A percentile compares a stretch with the other conserved stretches of the same genome.
phyloP scores from a whole-genome alignment of 352 stramenopile species.

The Phytophthora nicotianae region DNA sequence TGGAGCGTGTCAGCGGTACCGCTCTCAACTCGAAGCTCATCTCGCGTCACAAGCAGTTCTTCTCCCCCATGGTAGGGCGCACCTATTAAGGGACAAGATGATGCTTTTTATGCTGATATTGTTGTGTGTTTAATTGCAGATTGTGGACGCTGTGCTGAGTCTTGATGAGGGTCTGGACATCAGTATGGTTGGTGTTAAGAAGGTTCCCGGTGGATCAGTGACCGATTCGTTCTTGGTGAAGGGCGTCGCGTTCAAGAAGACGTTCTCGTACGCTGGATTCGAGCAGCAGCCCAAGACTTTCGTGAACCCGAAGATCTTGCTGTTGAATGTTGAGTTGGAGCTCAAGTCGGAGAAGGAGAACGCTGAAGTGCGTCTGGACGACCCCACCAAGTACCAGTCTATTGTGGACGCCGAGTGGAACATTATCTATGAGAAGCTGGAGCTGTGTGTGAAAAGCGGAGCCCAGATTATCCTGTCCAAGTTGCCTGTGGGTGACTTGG shows the following conservation, averaged over 20 bases:
- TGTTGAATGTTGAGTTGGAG: constrained; percentile 99
- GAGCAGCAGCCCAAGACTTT: constrained; percentile 99
- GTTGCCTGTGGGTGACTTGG: constrained; percentile 95
- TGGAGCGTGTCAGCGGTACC: constrained; percentile 94
- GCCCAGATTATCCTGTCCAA: constrained; percentile 99
- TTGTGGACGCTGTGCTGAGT: constrained; percentile 95
- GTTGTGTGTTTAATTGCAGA: constrained; percentile 37
- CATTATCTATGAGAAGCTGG: constrained; percentile 99
- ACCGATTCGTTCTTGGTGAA: constrained; percentile 98
- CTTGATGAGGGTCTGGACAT: constrained; percentile 91
- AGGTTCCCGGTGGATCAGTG: constrained; percentile 97
- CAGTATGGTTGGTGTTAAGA: constrained; percentile 97
- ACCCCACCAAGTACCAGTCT: constrained; percentile 98
- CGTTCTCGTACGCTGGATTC: constrained; percentile 99
- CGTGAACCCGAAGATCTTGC: constrained; percentile 95
- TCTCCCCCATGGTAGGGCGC: constrained; percentile 93
- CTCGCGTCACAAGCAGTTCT: constrained; percentile 96
- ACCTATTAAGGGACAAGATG: not conserved
- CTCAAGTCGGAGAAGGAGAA: constrained; percentile 99
- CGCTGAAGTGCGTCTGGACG: constrained; percentile 97
- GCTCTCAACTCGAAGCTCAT: constrained; percentile 99
- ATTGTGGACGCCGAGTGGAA: constrained; percentile 99
- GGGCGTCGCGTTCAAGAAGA: constrained; percentile 99
- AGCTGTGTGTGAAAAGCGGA: constrained; percentile 89
- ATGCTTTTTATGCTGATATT: not conserved